phyloP scores from a whole-genome alignment of 1,284 basidiomycete genomes.

The Sphaerobolus stellatus region DNA sequence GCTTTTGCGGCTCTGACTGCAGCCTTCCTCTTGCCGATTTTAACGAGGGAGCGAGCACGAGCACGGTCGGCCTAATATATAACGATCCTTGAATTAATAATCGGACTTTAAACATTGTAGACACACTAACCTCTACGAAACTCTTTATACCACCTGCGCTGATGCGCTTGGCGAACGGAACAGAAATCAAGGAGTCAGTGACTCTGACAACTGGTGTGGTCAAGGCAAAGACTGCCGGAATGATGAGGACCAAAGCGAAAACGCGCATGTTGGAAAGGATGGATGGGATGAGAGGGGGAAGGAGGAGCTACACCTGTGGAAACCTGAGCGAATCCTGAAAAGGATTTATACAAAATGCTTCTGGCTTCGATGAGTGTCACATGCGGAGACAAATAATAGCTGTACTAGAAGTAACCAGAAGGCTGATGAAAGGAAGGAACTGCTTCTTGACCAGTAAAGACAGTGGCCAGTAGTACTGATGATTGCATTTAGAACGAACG shows the following conservation, averaged over 20 bases:
- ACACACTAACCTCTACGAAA: background rate
- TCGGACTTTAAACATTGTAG: background rate
- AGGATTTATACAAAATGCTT: too few relatives aligned
- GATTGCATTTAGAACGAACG: too few relatives aligned
- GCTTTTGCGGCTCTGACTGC: background rate
- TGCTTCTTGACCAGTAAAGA: too few relatives aligned
- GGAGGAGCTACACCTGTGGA: too few relatives aligned
- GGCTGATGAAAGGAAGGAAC: too few relatives aligned
- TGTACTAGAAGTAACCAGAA: too few relatives aligned
- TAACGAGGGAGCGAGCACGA: background rate
- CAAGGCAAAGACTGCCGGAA: conserved; percentile 1
- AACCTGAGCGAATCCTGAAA: too few relatives aligned
- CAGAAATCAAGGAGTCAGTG: background rate
- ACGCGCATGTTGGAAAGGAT: conserved; percentile 4
- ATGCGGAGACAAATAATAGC: too few relatives aligned
- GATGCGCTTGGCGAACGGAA: background rate
- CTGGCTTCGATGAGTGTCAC: too few relatives aligned
- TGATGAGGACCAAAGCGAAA: background rate
- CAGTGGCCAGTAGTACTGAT: too few relatives aligned
- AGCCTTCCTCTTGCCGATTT: conserved; percentile 4
- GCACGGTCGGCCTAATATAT: background rate
- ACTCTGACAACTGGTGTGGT: background rate
- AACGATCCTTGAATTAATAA: background rate
- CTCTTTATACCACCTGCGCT: background rate
- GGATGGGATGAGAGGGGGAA: too few relatives aligned